Base-by-base conservation (phyloP, 768 basidiomycete genomes). In the Termitomyces sp. region DNA sequence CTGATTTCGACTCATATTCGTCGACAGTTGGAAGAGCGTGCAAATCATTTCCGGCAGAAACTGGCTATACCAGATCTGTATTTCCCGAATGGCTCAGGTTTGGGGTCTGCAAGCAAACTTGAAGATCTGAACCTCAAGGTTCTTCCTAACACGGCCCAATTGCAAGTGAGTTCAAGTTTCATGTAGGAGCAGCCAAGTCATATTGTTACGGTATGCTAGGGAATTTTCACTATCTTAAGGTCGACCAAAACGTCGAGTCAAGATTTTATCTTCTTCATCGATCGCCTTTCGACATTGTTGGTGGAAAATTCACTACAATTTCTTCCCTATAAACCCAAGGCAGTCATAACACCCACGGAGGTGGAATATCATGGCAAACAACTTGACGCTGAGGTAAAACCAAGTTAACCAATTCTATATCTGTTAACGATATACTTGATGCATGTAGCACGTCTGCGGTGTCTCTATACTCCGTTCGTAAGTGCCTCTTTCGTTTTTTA, bases 181-280 rank as follows among this genome's bases (percentile, higher is more conserved):
- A 10, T 16, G 18, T 42, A 8, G n/a, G 22, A 38, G 12, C 16
- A 12, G 26, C 28, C 3, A 42, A 20, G 22, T 26, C 9, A 22
- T 28, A 35, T 22, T 16, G 20, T 12, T 13, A 45, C 7, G 36
- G 8, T 32, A 20, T 32, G 30, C 20, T 61, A 96, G 92, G 94
- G 94, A 0, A 94, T 98, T 6, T 88, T 88, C 68, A 98, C 96
- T 0, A 86, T 90, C 26, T 67, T 99, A 22, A 82, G 96, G 8
- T 87, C 93, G 64, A 75, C 73, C 56, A 79, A 73, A n/a, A 87
- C 90, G 0, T 73, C 74, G 13, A 77, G 86, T 18, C 90, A 90
- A 64, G 94, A 98, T 66, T 98, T 98, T 66, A 86, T 98, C 40
- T 96, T 97, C 76, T 94, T 93, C 67, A 84, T 84, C 0, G 94